Base-by-base conservation (phyloP, 306 rosid genomes). In the Cucurbita ficifolia region DNA sequence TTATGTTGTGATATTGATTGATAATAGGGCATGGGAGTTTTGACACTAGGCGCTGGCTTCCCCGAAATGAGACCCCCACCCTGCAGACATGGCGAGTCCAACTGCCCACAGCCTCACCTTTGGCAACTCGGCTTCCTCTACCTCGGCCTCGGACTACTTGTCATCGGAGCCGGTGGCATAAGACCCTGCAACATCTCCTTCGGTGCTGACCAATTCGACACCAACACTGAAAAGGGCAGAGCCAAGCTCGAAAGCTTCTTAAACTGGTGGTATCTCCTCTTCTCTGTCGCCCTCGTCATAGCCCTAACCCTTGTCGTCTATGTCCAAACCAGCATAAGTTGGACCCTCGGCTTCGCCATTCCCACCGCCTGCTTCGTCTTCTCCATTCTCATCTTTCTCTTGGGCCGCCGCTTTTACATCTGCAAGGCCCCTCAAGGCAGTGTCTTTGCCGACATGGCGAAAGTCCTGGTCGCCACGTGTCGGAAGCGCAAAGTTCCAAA, bases 181-280 rank as follows among this genome's bases (percentile, higher is more conserved):
- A 79, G 91, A 59, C 88, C 91, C 8, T 90, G 89, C 80, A 88
- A 88, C 79, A 84, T 90, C 79, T 82, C 94, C 81, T 90, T 88
- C 33, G 96, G 96, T 21, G 90, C 90, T 6, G 85, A 90, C 61
- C 91, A 88, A n/a, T 86, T 90, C 18, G 85, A 88, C 55, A 76
- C 74, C 45, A 77, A 69, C 9, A 85, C 87, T 0, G 80, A 81
- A 70, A 81, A 83, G 72, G 94, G 94, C 19, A 22, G 76, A 71
- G 68, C 81, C 10, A 87, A 84, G 51, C 81, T 88, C 6, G 88
- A 86, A 72, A 86, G 91, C 81, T 90, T 88, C 79, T 81, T 76
- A 72, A 86, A 84, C 71, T 88, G 88, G 94, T 86, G 88, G 88
- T 88, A 82, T 76, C 74, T 90, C 33, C 29, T 83, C 58, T 90